Percentiles rank a stretch among this genome's conserved stretches.
These are phyloP conservation scores for Phylloporus scabripes DNA, from an alignment of 768 basidiomycete species.

Conservation along the genomic window DNA sequence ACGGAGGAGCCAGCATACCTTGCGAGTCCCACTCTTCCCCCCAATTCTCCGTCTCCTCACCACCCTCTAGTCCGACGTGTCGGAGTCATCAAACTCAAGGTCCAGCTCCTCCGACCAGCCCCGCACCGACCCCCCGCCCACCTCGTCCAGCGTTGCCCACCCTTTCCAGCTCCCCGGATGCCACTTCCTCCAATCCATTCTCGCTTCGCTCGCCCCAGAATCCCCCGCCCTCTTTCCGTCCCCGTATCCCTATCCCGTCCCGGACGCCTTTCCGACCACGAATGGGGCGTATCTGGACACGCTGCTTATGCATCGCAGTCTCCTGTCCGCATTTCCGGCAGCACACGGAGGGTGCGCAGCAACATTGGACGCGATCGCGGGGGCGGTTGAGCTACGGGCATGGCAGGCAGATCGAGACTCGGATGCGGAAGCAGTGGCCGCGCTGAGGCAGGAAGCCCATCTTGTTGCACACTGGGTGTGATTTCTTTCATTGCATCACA, in stretches of 20 bases:
- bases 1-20: constrained; percentile 44
- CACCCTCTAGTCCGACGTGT: constrained; percentile 38
- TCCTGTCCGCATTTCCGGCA: constrained; percentile 54
- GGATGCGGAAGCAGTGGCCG: constrained; percentile 62
- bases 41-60: not conserved
- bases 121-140: constrained; percentile 12
- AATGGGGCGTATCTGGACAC: constrained; percentile 73
- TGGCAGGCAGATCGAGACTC: constrained; percentile 70
- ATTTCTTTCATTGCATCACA: constrained; percentile 1
- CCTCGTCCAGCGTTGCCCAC: constrained; percentile 10
- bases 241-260: constrained; percentile 29
- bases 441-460: constrained; percentile 68
- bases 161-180: constrained; percentile 41
- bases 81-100: constrained; percentile 42
- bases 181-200: constrained; percentile 57
- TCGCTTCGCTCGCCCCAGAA: constrained; percentile 46
- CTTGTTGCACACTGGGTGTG: constrained; percentile 36
- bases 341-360: constrained; percentile 61
- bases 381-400: constrained; percentile 52
- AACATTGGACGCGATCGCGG: constrained; percentile 62
- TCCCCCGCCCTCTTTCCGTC: constrained; percentile 31
- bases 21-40: constrained; percentile 25
- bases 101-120: constrained; percentile 32
- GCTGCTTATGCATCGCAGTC: constrained; percentile 73
- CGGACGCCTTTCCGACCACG: constrained; percentile 44